Conservation (phyloP, 78 protist genomes). For the Pigoraptor vietnamica region DNA sequence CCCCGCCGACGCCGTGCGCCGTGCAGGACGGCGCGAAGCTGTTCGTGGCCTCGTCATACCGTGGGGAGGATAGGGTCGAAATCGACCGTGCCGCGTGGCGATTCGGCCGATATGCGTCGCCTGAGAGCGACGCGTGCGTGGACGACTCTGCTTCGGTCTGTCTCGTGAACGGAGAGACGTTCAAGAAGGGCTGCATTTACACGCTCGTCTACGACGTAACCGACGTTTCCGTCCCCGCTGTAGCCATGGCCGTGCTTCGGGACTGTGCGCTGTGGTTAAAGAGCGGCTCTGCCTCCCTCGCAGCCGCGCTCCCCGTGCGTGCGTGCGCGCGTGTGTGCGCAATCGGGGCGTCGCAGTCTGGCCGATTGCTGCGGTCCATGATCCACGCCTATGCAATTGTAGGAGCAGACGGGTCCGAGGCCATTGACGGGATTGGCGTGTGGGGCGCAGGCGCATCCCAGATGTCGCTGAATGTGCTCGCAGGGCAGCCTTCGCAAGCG, state of each 20-base stretch:
- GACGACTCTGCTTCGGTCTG: not conserved
- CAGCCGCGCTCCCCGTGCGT: not conserved
- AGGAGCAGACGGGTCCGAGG: not conserved
- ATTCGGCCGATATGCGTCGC: not conserved
- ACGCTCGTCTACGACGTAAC: not conserved
- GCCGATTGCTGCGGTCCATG: not conserved
- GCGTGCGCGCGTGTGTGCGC: not conserved
- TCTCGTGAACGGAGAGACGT: not conserved
- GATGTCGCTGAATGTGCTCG: not conserved
- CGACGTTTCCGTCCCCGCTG: not conserved
- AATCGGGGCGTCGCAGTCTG: not conserved
- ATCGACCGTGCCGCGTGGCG: not conserved
- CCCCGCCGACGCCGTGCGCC: not conserved
- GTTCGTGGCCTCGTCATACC: not conserved
- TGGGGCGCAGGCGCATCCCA: not conserved
- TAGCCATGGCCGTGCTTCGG: not conserved
- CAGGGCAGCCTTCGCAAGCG: not conserved
- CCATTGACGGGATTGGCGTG: not conserved
- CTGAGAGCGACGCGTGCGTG: not conserved
- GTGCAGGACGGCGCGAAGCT: not conserved
- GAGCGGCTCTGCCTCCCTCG: not conserved
- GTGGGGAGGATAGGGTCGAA: not conserved
- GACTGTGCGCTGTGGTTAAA: not conserved
- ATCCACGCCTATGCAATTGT: not conserved
- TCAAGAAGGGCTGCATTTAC: not conserved